These are phyloP conservation scores for Rhododendron griersonianum DNA, from an alignment of 148 eudicot genomes.

Conservation along the genomic window DNA sequence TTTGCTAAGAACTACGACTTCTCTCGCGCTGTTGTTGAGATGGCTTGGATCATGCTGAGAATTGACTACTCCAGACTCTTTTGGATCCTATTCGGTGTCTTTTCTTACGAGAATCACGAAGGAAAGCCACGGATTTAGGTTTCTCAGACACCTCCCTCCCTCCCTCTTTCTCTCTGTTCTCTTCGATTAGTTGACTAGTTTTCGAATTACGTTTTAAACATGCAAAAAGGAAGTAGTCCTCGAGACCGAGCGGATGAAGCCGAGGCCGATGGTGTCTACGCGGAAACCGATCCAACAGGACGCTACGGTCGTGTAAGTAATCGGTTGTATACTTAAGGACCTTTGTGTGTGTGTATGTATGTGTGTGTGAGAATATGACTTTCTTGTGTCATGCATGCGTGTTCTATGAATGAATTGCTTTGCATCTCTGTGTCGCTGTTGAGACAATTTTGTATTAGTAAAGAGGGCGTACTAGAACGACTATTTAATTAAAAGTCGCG, in stretches of 20 bases:
- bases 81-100: constrained; percentile 71
- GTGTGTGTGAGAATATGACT: background rate
- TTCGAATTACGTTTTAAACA: constrained; percentile 5
- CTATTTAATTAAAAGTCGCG: constrained; percentile 1
- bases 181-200: background rate
- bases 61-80: constrained; percentile 72
- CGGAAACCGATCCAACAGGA: constrained; percentile 52
- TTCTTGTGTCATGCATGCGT: background rate
- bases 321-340: background rate
- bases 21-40: constrained; percentile 36
- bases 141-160: background rate
- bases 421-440: background rate
- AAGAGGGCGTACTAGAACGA: background rate
- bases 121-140: constrained; percentile 59
- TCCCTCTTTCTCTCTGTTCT: background rate
- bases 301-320: constrained; percentile 68
- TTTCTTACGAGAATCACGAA: constrained; percentile 71
- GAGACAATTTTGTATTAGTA: background rate
- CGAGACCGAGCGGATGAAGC: constrained; percentile 20
- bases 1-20: constrained; percentile 24
- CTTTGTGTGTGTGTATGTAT: background rate
- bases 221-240: constrained; percentile 29
- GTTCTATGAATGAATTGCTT: background rate
- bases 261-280: constrained; percentile 25
- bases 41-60: constrained; percentile 72